Conservation (phyloP, 1,284 basidiomycete genomes). For the Papiliotrema fonsecae region DNA sequence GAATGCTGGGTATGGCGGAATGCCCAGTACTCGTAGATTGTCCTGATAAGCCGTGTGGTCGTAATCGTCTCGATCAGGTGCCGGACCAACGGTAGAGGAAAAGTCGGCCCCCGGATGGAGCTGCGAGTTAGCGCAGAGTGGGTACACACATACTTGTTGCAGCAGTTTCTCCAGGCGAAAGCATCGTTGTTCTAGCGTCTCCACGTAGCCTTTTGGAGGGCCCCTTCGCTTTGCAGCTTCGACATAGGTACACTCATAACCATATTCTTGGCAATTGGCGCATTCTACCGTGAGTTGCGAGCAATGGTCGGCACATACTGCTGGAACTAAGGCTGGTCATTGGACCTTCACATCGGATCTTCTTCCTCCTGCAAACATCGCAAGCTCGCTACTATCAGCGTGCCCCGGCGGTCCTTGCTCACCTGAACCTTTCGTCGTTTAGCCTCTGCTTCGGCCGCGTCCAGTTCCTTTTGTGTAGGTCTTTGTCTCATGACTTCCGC, state of each 20-base stretch:
- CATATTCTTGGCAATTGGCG: conserved; percentile 71
- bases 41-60: conserved; percentile 47
- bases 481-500: not conserved
- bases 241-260: conserved; percentile 69
- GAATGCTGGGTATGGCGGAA: conserved; percentile 36
- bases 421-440: conserved; percentile 30
- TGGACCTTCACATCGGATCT: conserved; percentile 48
- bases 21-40: conserved; percentile 26
- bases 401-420: conserved; percentile 1
- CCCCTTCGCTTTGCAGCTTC: conserved; percentile 73
- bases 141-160: conserved; percentile 51
- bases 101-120: conserved; percentile 66
- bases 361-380: conserved; percentile 45
- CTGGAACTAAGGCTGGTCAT: conserved; percentile 35
- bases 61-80: conserved; percentile 67
- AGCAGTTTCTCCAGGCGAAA: conserved; percentile 67
- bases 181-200: conserved; percentile 64
- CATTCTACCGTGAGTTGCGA: conserved; percentile 49
- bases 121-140: conserved; percentile 44
- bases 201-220: conserved; percentile 78
- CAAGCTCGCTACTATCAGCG: conserved; percentile 40
- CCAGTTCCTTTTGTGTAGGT: not conserved
- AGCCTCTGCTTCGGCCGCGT: conserved; percentile 1
- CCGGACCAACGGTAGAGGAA: conserved; percentile 62
- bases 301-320: conserved; percentile 23